These are phyloP conservation scores for Sclerotinia spermophila DNA, from an alignment of 2,329 filamentous ascomycete genomes.

Conservation along the genomic window DNA sequence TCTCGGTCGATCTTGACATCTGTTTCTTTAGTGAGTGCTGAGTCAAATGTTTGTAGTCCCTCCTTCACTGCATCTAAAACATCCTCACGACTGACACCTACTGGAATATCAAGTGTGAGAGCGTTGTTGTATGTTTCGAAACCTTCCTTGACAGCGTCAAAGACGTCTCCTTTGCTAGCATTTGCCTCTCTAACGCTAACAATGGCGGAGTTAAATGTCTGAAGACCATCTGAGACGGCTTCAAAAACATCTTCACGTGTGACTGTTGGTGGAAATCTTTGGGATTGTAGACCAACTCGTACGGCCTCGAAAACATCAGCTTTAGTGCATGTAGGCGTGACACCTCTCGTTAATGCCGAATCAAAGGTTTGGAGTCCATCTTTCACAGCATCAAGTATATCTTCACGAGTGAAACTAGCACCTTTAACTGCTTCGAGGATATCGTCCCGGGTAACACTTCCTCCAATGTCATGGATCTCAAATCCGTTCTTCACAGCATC, in stretches of 20 bases:
- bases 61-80: constrained; percentile 85
- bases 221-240: constrained; percentile 59
- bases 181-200: constrained; percentile 55
- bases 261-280: constrained; percentile 68
- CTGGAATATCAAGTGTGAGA: constrained; percentile 56
- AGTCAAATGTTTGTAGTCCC: constrained; percentile 66
- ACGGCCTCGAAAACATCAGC: constrained; percentile 86
- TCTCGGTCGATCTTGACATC: constrained; percentile 54
- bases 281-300: constrained; percentile 63
- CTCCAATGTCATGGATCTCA: constrained; percentile 60
- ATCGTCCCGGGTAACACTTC: constrained; percentile 59
- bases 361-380: constrained; percentile 54
- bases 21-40: constrained; percentile 60
- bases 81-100: constrained; percentile 65
- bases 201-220: constrained; percentile 53
- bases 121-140: constrained; percentile 53
- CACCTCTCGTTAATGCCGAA: constrained; percentile 33
- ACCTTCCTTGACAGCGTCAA: constrained; percentile 57
- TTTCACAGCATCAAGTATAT: constrained; percentile 61
- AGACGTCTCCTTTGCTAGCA: constrained; percentile 51
- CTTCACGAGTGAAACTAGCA: constrained; percentile 58
- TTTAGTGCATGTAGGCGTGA: constrained; percentile 56
- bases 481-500: constrained; percentile 62
- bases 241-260: constrained; percentile 61
- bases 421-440: constrained; percentile 62